These are phyloP conservation scores for Zygosaccharomyces pseudobailii DNA, from an alignment of 1,139 yeast species.

Conservation along the genomic window DNA sequence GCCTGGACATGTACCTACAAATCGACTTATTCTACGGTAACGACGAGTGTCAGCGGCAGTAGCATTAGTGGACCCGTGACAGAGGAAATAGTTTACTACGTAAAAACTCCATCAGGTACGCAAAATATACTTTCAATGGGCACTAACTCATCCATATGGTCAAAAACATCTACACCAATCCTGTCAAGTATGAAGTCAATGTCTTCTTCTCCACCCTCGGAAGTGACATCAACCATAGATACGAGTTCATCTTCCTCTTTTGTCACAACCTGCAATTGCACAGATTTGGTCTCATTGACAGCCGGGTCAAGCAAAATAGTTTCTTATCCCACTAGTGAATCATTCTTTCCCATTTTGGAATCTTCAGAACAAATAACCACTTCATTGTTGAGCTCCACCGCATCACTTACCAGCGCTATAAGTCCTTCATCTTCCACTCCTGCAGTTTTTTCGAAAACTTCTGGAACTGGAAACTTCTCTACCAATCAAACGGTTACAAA, in stretches of 20 bases:
- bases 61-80: constrained; percentile 2
- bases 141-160: background rate
- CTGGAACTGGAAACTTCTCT: too few species aligned
- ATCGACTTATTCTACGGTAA: constrained; percentile 17
- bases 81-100: constrained; percentile 5
- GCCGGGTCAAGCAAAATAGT: background rate
- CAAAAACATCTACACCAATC: background rate
- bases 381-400: background rate
- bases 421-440: too few species aligned
- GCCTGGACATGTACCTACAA: constrained; percentile 30
- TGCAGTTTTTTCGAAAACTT: too few species aligned
- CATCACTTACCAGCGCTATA: too few species aligned
- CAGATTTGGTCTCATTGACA: background rate
- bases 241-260: background rate
- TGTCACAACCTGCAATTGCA: background rate
- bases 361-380: too few species aligned
- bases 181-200: background rate
- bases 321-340: background rate
- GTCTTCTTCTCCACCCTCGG: background rate
- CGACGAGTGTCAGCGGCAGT: constrained; percentile 10
- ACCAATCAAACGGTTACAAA: too few species aligned
- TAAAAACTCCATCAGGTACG: constrained; percentile 3
- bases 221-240: background rate
- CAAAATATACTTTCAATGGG: background rate
- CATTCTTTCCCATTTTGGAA: rapidly evolving